These are phyloP conservation scores for Conringia planisiliqua DNA, from an alignment of 345 rosid species.

Conservation along the genomic window DNA sequence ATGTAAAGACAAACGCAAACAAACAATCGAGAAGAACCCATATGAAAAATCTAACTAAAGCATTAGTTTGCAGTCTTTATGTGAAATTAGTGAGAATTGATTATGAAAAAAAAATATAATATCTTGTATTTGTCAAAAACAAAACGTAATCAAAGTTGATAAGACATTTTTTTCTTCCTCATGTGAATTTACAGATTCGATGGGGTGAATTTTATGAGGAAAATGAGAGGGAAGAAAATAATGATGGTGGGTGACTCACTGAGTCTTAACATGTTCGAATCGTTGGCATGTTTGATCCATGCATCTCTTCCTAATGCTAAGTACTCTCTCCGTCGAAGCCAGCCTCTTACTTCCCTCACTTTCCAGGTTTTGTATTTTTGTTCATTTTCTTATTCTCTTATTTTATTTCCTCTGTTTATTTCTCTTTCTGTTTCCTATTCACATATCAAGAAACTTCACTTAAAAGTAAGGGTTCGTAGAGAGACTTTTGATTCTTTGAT, in stretches of 20 bases:
- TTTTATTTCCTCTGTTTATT: background rate
- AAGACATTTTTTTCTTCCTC: background rate
- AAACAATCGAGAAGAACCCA: background rate
- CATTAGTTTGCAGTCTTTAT: background rate
- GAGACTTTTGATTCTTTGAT: background rate
- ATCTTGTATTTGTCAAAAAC: background rate
- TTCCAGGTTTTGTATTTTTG: slow-evolving; percentile 44
- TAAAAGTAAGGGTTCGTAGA: slow-evolving; percentile 7
- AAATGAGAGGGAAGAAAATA: slow-evolving; percentile 87
- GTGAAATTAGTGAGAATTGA: background rate
- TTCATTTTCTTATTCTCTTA: background rate
- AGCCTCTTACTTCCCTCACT: slow-evolving; percentile 51
- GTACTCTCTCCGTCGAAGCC: slow-evolving; percentile 35
- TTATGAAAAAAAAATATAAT: background rate
- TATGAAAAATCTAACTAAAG: background rate
- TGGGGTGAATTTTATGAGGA: slow-evolving; percentile 65
- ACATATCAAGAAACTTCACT: slow-evolving; percentile 14
- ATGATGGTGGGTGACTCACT: slow-evolving; percentile 98
- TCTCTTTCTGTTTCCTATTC: background rate
- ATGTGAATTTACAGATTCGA: slow-evolving; percentile 53
- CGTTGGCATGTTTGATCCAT: slow-evolving; percentile 71
- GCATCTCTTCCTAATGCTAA: slow-evolving; percentile 66
- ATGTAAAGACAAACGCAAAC: background rate
- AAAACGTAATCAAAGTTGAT: background rate
- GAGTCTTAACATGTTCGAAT: slow-evolving; percentile 76